Evolutionary conservation across 352 stramenopile genomes (phyloP), one percentile per base, ranked within the genome.

Genomic region (Pythium monospermum): DNA sequence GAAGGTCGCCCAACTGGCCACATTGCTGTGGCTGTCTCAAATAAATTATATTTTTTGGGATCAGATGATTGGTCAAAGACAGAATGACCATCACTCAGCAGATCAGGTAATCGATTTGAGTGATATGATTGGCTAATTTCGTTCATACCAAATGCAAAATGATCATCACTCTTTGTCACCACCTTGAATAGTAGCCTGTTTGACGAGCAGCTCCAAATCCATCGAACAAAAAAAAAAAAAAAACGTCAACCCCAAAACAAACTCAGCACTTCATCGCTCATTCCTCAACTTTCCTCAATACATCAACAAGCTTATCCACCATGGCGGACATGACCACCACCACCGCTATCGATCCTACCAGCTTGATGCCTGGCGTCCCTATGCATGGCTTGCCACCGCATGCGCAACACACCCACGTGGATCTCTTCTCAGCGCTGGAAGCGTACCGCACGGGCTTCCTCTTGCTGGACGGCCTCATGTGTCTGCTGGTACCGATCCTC

Each of bases 401-500:
- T 30, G 39, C 51, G 33, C 43, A n/a, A n/a, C n/a, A n/a, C n/a
- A n/a, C n/a, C n/a, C n/a, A 43, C 1, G 44, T 30, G 8, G 46
- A 56, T 28, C 22, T 56, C 6, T 15, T 67, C 5, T 45, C 51
- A 5, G 22, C 57, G 19, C 42, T 70, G 4, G 32, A 64, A 16
- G 30, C n/a, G 7, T 49, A 54, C 15, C 61, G 62, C 37, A 71
- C 62, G 7, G 47, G 49, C 12, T 54, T 58, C 41, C 15, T 67
- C 23, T 16, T 66, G 28, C 21, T 72, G 15, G 64, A 72, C 44
- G 55, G 33, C n/a, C 26, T 72, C 27, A 44, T 72, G 35, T 68
- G 59, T 33, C 25, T 72, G 26, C 31, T 68, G 1, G 51, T 69
- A 19, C 59, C 59, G 11, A 44, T 69, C 5, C 13, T 68, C 18